A percentile compares a stretch with the other conserved stretches of the same genome.
Evolutionary conservation across 495 filamentous ascomycete genomes (phyloP).

Genomic region (Pyrenopolyporus hunteri): DNA sequence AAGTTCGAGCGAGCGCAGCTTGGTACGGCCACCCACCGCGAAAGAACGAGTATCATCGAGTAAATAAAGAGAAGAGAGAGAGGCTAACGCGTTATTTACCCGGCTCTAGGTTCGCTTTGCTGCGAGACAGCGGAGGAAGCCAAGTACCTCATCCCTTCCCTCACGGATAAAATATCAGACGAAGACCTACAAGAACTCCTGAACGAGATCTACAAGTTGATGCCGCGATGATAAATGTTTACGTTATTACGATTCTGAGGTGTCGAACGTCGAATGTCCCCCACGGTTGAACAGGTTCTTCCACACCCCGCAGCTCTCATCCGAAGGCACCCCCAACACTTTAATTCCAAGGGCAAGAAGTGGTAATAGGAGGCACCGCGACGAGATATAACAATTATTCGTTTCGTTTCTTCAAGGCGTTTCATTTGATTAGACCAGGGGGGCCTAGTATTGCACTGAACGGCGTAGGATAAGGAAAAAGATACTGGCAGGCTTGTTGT

Average conservation of each 20-base stretch:
- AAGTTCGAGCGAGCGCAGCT: slow-evolving; percentile 93
- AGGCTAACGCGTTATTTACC: neutral
- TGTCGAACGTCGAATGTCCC: neutral
- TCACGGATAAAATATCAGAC: slow-evolving; percentile 86
- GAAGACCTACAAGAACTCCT: slow-evolving; percentile 84
- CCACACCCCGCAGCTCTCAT: neutral
- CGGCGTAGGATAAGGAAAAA: slow-evolving; percentile 35
- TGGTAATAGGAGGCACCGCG: neutral
- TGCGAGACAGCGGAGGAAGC: slow-evolving; percentile 93
- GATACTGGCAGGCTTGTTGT: slow-evolving; percentile 26
- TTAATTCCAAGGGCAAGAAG: slow-evolving; percentile 5
- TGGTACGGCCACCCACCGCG: slow-evolving; percentile 61
- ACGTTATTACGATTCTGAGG: neutral
- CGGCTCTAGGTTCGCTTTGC: slow-evolving; percentile 77
- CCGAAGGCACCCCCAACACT: neutral
- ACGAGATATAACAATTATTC: neutral
- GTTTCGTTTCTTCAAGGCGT: slow-evolving; percentile 7
- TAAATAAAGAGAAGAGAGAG: neutral
- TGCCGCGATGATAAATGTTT: slow-evolving; percentile 38
- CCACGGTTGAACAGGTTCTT: neutral
- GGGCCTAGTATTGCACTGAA: slow-evolving; percentile 29
- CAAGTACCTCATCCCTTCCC: slow-evolving; percentile 91
- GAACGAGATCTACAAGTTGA: slow-evolving; percentile 85
- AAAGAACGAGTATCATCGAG: neutral
- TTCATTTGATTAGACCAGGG: slow-evolving; percentile 23